Evolutionary conservation across 495 filamentous ascomycete species (phyloP).

Genomic region (Aspergillus biplanus): DNA sequence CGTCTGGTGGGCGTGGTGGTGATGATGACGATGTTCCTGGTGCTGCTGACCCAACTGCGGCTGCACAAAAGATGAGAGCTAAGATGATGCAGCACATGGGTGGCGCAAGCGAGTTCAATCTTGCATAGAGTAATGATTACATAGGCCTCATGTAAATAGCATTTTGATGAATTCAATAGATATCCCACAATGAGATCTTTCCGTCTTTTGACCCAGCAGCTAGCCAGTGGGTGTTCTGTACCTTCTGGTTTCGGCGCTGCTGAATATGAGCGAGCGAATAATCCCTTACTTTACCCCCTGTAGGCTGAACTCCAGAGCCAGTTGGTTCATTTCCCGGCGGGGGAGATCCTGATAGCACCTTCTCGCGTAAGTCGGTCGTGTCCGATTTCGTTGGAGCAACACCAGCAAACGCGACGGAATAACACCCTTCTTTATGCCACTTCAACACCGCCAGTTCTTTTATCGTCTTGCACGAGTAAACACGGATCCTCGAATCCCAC

Average conservation of each 20-base stretch:
- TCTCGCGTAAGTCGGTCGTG: neutral
- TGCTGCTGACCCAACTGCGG: conserved; percentile 60
- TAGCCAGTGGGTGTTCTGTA: conserved; percentile 80
- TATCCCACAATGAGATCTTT: conserved; percentile 94
- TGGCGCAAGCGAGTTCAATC: conserved; percentile 82
- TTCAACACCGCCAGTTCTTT: conserved; percentile 92
- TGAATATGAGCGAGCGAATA: conserved; percentile 56
- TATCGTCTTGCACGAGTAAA: conserved; percentile 81
- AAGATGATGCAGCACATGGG: conserved; percentile 82
- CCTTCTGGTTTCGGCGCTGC: conserved; percentile 64
- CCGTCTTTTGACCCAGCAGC: conserved; percentile 93
- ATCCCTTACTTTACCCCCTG: conserved; percentile 5
- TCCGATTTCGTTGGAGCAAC: conserved; percentile 3
- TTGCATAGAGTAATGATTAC: conserved; percentile 57
- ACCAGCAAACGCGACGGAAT: conserved; percentile 78
- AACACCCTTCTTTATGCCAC: conserved; percentile 92
- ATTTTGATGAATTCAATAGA: conserved; percentile 63
- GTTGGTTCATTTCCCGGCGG: neutral
- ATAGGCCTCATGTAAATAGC: conserved; percentile 26
- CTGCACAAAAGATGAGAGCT: conserved; percentile 71
- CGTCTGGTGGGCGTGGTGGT: conserved; percentile 22
- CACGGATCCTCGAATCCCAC: conserved; percentile 81
- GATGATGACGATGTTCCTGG: conserved; percentile 44
- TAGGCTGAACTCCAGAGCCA: conserved; percentile 13
- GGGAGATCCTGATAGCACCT: neutral